Conservation (phyloP, 306 rosid species). For the Hylodesmum podocarpum region DNA sequence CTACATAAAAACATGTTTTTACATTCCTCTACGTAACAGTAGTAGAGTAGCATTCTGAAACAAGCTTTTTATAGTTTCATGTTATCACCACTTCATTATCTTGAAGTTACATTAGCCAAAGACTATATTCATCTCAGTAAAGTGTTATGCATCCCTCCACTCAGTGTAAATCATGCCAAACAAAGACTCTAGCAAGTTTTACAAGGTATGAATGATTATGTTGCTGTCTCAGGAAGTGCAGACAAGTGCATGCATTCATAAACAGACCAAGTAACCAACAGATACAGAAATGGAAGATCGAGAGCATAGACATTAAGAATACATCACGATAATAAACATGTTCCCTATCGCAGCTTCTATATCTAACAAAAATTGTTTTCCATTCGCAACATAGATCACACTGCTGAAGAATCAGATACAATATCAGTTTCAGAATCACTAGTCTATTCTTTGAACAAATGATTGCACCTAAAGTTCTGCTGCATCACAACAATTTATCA, state of each 20-base stretch:
- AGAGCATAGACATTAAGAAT: neutral
- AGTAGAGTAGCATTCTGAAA: neutral
- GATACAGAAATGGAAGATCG: neutral
- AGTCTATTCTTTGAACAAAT: neutral
- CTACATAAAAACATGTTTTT: neutral
- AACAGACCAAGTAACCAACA: neutral
- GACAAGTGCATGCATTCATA: neutral
- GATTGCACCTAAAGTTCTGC: neutral
- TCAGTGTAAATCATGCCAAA: neutral
- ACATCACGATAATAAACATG: neutral
- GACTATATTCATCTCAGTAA: neutral
- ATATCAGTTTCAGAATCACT: neutral
- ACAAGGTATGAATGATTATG: neutral
- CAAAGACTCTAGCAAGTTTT: neutral
- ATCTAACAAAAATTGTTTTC: neutral
- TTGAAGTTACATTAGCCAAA: neutral
- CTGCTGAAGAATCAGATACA: conserved; percentile 9
- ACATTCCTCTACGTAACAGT: neutral
- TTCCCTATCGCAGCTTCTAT: neutral
- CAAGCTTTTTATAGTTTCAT: neutral
- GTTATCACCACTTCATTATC: neutral
- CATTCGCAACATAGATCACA: neutral
- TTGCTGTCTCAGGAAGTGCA: neutral
- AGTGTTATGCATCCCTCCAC: neutral
- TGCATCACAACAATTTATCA: conserved; percentile 6